Conservation (phyloP, 2,329 filamentous ascomycete species). For the Venturia effusa region DNA sequence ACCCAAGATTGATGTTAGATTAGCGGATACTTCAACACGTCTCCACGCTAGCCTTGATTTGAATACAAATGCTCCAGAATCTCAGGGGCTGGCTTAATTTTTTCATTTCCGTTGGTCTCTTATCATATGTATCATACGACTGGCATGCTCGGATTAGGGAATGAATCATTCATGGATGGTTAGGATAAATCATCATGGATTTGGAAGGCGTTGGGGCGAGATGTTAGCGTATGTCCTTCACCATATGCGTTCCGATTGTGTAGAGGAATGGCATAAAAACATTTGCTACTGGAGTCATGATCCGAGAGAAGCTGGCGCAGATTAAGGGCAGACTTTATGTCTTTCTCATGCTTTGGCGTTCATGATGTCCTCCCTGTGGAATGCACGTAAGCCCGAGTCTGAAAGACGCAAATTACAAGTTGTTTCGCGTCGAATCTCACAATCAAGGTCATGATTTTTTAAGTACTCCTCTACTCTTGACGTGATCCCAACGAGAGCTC, state of each 20-base stretch:
- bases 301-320: too few relatives aligned
- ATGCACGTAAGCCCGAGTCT: too few relatives aligned
- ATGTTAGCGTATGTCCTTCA: background rate
- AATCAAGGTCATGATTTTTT: too few relatives aligned
- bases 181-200: constrained; percentile 2
- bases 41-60: background rate
- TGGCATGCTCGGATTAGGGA: background rate
- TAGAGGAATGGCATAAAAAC: background rate
- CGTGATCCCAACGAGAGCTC: too few relatives aligned
- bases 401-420: too few relatives aligned
- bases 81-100: background rate
- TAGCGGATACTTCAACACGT: background rate
- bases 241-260: background rate
- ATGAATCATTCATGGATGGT: background rate
- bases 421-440: too few relatives aligned
- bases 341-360: too few relatives aligned
- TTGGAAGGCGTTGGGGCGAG: background rate
- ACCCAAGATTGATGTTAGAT: background rate
- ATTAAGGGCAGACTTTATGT: too few relatives aligned
- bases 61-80: background rate
- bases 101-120: background rate
- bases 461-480: too few relatives aligned
- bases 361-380: too few relatives aligned
- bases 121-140: background rate
- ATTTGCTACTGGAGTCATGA: too few relatives aligned